Base-by-base conservation (phyloP, 1,139 yeast genomes). In the Hyphopichia khmerensis region DNA sequence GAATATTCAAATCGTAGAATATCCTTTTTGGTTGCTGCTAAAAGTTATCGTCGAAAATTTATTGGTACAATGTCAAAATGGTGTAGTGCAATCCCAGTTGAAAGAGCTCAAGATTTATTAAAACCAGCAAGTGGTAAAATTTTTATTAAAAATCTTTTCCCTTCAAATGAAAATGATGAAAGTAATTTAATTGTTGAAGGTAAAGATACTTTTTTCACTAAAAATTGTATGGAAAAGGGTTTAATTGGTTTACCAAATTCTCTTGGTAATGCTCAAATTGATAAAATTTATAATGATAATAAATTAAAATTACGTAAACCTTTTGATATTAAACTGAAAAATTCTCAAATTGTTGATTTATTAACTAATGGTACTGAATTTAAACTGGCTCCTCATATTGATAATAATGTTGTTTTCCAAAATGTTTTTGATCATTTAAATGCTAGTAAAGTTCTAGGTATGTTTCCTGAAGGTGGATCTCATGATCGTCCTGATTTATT, bases 81-180 rank as follows among this genome's bases (percentile, higher is more conserved):
- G 50, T 75, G 84, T 2, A 76, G 82, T 38, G 80, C 87, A 2
- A 84, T 84, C 34, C 89, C 90, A 0, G 91, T 85, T 15, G 85
- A 84, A 43, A 65, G 91, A 53, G 84, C 88, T 2, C 91, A 84
- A 59, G 93, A 85, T 57, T 62, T 80, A 42, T 60, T 85, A 47
- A 66, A 63, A 36, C 49, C 60, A 5, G 79, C 70, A 4, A 54
- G 57, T 2, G 86, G 88, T 3, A 68, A 64, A 18, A 76, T 83
- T 8, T 59, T 50, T 33, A 62, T 68, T 31, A 64, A 67, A 39
- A 14, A 24, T 27, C 21, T 27, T 14, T 35, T 16, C 14, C 29
- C 29, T 4, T 3, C 5, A 26, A 21, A 15, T 24, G 38, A 35
- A 9, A 59, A 52, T 14, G 64, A 67, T n/a, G 39, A 26, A 9